Conservation (phyloP, 306 rosid genomes). For the Luffa acutangula region DNA sequence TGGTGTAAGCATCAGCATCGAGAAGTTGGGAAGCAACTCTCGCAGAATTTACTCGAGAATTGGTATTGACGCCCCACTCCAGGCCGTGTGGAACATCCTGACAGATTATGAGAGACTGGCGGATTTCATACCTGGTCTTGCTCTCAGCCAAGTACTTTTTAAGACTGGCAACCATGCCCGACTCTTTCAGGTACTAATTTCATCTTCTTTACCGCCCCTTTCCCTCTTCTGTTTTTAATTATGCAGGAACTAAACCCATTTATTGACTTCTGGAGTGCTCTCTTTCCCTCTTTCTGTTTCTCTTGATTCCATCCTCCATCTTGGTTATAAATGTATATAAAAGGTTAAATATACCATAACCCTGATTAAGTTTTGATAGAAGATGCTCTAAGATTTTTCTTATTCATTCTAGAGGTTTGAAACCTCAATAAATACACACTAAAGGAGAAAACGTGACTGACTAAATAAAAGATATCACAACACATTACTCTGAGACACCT, state of each 20-base stretch:
- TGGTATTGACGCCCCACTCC: constrained; percentile 40
- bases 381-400: too few species aligned
- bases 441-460: too few species aligned
- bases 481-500: too few species aligned
- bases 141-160: constrained; percentile 45
- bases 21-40: constrained; percentile 39
- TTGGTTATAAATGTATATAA: not conserved
- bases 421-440: too few species aligned
- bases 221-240: not conserved
- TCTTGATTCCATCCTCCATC: too few species aligned
- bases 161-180: constrained; percentile 44
- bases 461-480: too few species aligned
- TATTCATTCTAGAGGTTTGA: too few species aligned
- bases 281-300: not conserved
- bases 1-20: constrained; percentile 32
- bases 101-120: constrained; percentile 79
- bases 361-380: too few species aligned
- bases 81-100: constrained; percentile 49
- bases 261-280: not conserved
- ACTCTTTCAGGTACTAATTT: constrained; percentile 45
- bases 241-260: not conserved
- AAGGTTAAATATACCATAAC: not conserved
- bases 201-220: not conserved
- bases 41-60: constrained; percentile 59
- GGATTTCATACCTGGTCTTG: constrained; percentile 82